Evolutionary conservation across 2,329 filamentous ascomycete genomes (phyloP), one percentile per base, ranked within the genome.

Genomic region (Aspergillus novoparasiticus): DNA sequence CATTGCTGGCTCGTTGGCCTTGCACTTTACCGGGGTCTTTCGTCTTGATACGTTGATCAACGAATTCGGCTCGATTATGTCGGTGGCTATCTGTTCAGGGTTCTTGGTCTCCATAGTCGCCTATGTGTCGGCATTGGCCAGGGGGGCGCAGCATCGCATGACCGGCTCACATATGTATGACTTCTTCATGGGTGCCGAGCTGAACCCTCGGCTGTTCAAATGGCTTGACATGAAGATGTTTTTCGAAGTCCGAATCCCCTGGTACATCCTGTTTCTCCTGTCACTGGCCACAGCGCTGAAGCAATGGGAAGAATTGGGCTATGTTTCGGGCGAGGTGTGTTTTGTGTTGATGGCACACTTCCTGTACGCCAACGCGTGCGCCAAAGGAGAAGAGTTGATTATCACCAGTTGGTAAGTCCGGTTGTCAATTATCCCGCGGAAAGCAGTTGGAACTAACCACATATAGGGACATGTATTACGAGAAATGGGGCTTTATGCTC

Each of bases 401-500:
- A 87, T 92, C 63, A 90, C 91, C 4, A 95, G 91, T 58, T 97
- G 93, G 87, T 86, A 77, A 66, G 81, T 61, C 23, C 68, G 8
- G 21, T n/a, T 48, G 46, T 59, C 9, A 14, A 23, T 23, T 3
- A 3, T 23, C 23, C 23, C 4, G 19, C 34, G 5, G 32, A 2
- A 26, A 12, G 16, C 14, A 10, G 19, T 45, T 10, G n/a, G 19
- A 23, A 21, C 21, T 51, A 32, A 61, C 19, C 2, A 6, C 16
- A 19, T 21, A 64, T 23, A 72, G 69, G 90, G 93, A 97, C 73
- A 96, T 97, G 90, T 96, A 95, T 82, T 94, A 92, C 73, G 93
- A 97, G 83, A 96, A 97, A 81, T 93, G 91, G 85, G 93, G 93
- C 43, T 97, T 97, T 82, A 96, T 97, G 93, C 87, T 97, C 69